These are phyloP conservation scores for Capillidium rhysosporum DNA, from an alignment of 371 early-diverging fungal species.

Conservation along the genomic window DNA sequence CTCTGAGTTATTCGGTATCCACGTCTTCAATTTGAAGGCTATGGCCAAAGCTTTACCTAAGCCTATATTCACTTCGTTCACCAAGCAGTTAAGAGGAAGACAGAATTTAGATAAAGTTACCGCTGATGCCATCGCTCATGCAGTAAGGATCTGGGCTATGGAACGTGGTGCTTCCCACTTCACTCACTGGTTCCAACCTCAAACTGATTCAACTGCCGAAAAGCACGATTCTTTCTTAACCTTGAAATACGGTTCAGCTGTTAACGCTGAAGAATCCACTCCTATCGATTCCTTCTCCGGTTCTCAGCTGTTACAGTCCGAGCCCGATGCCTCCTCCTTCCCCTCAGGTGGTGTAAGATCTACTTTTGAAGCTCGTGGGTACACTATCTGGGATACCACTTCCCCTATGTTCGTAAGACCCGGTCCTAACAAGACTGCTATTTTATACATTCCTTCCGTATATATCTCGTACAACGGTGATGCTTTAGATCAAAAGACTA, in stretches of 20 bases:
- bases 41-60: slow-evolving; percentile 82
- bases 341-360: slow-evolving; percentile 95
- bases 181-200: slow-evolving; percentile 99
- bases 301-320: slow-evolving; percentile 87
- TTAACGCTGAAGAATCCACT: slow-evolving; percentile 26
- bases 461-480: slow-evolving; percentile 98
- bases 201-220: slow-evolving; percentile 94
- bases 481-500: slow-evolving; percentile 95
- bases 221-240: slow-evolving; percentile 96
- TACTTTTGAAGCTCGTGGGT: slow-evolving; percentile 97
- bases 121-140: slow-evolving; percentile 94
- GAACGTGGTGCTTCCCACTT: slow-evolving; percentile 89
- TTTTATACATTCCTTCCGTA: slow-evolving; percentile 91
- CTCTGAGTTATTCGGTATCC: slow-evolving; percentile 77
- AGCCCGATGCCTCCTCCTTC: slow-evolving; percentile 98
- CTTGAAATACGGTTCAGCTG: slow-evolving; percentile 45
- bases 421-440: slow-evolving; percentile 76
- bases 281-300: slow-evolving; percentile 92
- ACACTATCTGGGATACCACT: slow-evolving; percentile 95
- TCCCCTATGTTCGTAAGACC: slow-evolving; percentile 90
- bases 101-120: slow-evolving; percentile 73
- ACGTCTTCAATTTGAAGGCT: slow-evolving; percentile 75
- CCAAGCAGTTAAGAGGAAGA: slow-evolving; percentile 74
- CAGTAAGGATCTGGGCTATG: slow-evolving; percentile 92
- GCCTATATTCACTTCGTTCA: slow-evolving; percentile 75